These are phyloP conservation scores for Geum urbanum DNA, from an alignment of 306 rosid species.

Conservation along the genomic window DNA sequence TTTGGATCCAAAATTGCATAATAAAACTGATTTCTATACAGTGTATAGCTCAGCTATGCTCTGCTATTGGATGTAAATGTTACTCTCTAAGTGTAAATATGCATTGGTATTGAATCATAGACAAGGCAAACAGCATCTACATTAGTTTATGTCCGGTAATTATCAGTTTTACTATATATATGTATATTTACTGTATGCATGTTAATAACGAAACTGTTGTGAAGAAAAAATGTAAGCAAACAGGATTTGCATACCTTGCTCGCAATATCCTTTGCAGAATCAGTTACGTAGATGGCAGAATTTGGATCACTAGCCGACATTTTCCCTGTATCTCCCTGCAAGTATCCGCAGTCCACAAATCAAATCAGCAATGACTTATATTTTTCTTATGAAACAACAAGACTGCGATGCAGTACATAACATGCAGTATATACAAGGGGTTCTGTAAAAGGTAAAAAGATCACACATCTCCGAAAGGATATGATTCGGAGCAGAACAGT, in stretches of 20 bases:
- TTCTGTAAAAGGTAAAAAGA: neutral
- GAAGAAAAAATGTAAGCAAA: neutral
- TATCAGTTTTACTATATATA: no score
- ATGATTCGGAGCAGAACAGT: neutral
- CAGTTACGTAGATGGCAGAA: slow-evolving; percentile 96
- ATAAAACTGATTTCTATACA: neutral
- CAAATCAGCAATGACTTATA: slow-evolving; percentile 17
- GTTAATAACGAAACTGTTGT: no score
- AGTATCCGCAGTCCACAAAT: slow-evolving; percentile 26
- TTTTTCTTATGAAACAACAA: slow-evolving; percentile 16
- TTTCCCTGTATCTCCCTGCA: slow-evolving; percentile 94
- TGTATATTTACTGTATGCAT: no score
- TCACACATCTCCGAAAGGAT: neutral
- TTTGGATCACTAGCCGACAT: slow-evolving; percentile 99
- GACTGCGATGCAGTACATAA: neutral
- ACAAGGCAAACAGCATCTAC: neutral
- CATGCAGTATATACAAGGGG: neutral
- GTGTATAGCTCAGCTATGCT: neutral
- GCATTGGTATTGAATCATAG: neutral
- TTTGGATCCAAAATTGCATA: no score
- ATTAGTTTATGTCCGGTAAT: no score
- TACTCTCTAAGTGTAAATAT: neutral
- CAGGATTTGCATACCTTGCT: slow-evolving; percentile 54
- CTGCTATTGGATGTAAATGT: neutral
- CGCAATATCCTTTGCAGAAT: slow-evolving; percentile 74